A percentile compares a stretch with the other conserved stretches of the same genome.
These are phyloP conservation scores for Xylaria sp. DNA, from an alignment of 2,329 filamentous ascomycete genomes.

Conservation along the genomic window DNA sequence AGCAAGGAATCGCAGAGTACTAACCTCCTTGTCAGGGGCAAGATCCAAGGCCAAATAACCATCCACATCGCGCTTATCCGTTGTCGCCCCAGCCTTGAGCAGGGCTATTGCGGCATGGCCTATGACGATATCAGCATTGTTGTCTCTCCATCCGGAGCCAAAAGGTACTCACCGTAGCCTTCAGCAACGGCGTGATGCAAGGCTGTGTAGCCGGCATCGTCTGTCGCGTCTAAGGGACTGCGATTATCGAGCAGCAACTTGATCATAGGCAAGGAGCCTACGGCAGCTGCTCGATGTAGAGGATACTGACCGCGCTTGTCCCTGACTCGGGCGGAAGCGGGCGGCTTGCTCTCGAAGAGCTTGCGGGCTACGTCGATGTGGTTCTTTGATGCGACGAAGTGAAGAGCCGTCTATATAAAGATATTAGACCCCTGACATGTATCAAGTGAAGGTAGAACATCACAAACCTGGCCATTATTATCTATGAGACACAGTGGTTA, in stretches of 20 bases:
- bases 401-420: slow-evolving; percentile 65
- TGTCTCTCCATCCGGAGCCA: background rate
- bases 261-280: slow-evolving; percentile 83
- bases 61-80: slow-evolving; percentile 67
- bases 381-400: slow-evolving; percentile 86
- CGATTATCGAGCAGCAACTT: slow-evolving; percentile 68
- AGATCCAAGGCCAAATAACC: slow-evolving; percentile 71
- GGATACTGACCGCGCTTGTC: slow-evolving; percentile 87
- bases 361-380: slow-evolving; percentile 76
- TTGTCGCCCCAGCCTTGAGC: slow-evolving; percentile 78
- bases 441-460: background rate
- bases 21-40: slow-evolving; percentile 78
- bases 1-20: slow-evolving; percentile 24
- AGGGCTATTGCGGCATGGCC: slow-evolving; percentile 78
- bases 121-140: slow-evolving; percentile 24
- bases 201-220: slow-evolving; percentile 77
- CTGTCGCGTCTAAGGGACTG: slow-evolving; percentile 78
- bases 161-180: slow-evolving; percentile 53
- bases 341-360: slow-evolving; percentile 64
- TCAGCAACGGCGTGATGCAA: slow-evolving; percentile 84
- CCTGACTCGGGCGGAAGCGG: slow-evolving; percentile 71
- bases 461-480: slow-evolving; percentile 56
- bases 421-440: background rate
- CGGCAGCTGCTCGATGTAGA: slow-evolving; percentile 84
- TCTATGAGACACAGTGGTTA: slow-evolving; percentile 38